phyloP scores from a whole-genome alignment of 768 basidiomycete species.

The Leccinum incarnatum region DNA sequence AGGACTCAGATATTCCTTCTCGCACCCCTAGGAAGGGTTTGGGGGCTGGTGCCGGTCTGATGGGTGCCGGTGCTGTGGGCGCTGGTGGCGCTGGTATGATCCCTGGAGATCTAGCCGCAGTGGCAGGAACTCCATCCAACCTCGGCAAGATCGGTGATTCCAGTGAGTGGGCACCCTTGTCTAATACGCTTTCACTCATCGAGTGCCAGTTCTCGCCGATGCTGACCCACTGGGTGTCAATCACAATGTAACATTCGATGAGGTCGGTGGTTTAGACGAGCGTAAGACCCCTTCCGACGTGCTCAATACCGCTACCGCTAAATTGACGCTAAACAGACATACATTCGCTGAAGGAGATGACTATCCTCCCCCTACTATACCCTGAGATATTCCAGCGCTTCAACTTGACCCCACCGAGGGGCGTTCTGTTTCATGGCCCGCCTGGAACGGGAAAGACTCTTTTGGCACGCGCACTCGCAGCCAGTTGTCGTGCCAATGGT shows the following conservation, averaged over 20 bases:
- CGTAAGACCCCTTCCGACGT: conserved; percentile 48
- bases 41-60: conserved; percentile 52
- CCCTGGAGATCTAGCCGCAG: conserved; percentile 55
- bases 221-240: conserved; percentile 95
- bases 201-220: conserved; percentile 73
- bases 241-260: conserved; percentile 91
- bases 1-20: conserved; percentile 73
- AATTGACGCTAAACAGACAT: conserved; percentile 58
- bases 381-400: conserved; percentile 97
- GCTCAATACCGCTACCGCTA: neutral
- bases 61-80: conserved; percentile 43
- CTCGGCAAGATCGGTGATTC: conserved; percentile 82
- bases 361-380: conserved; percentile 88
- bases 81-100: conserved; percentile 56
- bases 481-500: conserved; percentile 84
- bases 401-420: conserved; percentile 90
- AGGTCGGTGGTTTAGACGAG: conserved; percentile 93
- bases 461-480: conserved; percentile 89
- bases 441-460: conserved; percentile 99
- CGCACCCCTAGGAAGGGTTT: conserved; percentile 70
- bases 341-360: conserved; percentile 98
- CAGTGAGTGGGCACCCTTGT: conserved; percentile 39
- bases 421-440: conserved; percentile 96
- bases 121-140: conserved; percentile 78
- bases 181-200: conserved; percentile 13